phyloP scores from a whole-genome alignment of 257 asterid species.

The Solanum gandarillasii region DNA sequence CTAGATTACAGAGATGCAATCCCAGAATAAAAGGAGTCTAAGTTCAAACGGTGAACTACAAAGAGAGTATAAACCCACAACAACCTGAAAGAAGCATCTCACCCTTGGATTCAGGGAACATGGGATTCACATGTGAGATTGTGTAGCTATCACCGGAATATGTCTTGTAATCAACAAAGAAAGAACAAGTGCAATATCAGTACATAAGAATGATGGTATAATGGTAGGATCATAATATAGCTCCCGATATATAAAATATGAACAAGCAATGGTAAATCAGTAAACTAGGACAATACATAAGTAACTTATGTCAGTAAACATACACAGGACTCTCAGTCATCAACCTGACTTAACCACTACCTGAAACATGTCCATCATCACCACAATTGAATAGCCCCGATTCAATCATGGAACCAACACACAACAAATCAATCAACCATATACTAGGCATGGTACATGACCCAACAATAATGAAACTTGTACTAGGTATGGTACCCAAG shows the following conservation, averaged over 20 bases:
- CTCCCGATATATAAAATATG: neutral
- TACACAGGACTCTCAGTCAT: too few relatives aligned
- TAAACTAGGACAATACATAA: neutral
- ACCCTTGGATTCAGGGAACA: neutral
- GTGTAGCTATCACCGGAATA: neutral
- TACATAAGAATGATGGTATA: neutral
- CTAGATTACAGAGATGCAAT: neutral
- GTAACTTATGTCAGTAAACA: neutral
- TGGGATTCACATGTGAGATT: neutral
- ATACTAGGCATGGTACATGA: neutral
- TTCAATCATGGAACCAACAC: neutral
- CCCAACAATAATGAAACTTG: neutral
- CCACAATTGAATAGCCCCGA: neutral
- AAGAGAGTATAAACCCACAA: neutral
- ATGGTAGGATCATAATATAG: neutral
- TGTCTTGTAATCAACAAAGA: neutral
- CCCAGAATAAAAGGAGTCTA: neutral
- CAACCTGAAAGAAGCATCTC: neutral
- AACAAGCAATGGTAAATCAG: neutral
- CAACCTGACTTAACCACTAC: neutral
- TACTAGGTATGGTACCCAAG: neutral
- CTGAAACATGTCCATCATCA: neutral
- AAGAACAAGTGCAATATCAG: neutral
- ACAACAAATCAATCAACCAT: neutral
- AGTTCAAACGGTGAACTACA: neutral